Conservation (phyloP, 176 grass and related monocot species). For the Aegilops longissima region DNA sequence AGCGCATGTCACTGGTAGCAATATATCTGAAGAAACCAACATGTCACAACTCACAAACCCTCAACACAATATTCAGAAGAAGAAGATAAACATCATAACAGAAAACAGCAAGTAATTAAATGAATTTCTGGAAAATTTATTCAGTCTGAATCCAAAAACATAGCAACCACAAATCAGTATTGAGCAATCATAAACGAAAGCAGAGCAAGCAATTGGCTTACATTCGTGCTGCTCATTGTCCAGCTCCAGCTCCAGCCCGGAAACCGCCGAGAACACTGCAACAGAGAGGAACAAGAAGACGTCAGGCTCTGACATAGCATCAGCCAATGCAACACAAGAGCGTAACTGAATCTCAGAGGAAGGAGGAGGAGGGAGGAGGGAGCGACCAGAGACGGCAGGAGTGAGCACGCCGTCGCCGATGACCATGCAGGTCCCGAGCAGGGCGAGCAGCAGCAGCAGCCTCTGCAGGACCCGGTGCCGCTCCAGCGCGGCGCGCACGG, state of each 20-base stretch:
- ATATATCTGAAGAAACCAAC: slow-evolving; percentile 59
- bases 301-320: background rate
- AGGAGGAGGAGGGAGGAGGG: background rate
- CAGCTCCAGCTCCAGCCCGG: slow-evolving; percentile 76
- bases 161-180: background rate
- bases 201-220: slow-evolving; percentile 42
- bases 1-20: slow-evolving; percentile 76
- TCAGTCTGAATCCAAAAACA: background rate
- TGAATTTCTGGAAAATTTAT: background rate
- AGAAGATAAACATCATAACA: background rate
- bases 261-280: slow-evolving; percentile 92
- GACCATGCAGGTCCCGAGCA: slow-evolving; percentile 92
- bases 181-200: background rate
- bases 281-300: background rate
- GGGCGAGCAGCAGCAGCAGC: slow-evolving; percentile 62
- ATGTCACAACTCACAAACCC: background rate
- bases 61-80: slow-evolving; percentile 10
- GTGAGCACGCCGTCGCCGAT: slow-evolving; percentile 97
- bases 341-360: background rate
- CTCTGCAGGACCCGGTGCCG: slow-evolving; percentile 67
- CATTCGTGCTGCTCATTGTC: slow-evolving; percentile 75
- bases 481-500: slow-evolving; percentile 52
- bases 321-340: background rate
- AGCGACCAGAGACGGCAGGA: slow-evolving; percentile 73
- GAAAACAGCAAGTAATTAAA: background rate